These are phyloP conservation scores for Trichosporon asahii DNA, from an alignment of 1,284 basidiomycete species.

Conservation along the genomic window DNA sequence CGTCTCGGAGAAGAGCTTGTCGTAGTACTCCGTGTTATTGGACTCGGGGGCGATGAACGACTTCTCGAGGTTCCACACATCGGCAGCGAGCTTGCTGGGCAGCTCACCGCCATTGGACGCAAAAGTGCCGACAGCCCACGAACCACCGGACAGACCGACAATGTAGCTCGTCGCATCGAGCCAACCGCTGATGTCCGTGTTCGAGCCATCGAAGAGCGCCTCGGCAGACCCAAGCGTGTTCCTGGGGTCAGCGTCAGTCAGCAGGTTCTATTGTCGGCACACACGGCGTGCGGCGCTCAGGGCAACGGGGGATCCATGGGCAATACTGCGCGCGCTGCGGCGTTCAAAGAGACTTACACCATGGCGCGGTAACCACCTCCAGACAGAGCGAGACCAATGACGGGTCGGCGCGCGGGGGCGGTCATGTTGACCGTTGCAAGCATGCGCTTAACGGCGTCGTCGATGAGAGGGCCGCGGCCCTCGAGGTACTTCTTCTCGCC, in stretches of 20 bases:
- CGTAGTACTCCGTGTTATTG: constrained; percentile 50
- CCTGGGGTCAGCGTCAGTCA: constrained; percentile 1
- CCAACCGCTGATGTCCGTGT: constrained; percentile 41
- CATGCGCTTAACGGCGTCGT: constrained; percentile 31
- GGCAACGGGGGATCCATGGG: not conserved
- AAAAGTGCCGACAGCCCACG: constrained; percentile 45
- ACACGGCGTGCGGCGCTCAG: not conserved
- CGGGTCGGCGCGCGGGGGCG: constrained; percentile 44
- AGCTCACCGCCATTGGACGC: constrained; percentile 42
- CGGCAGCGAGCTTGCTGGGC: constrained; percentile 37
- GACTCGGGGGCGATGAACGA: constrained; percentile 53
- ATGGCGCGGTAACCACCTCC: constrained; percentile 55
- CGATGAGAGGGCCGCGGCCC: constrained; percentile 27
- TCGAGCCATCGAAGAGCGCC: constrained; percentile 10
- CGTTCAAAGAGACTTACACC: constrained; percentile 29
- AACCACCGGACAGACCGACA: constrained; percentile 46
- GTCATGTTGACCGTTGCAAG: constrained; percentile 25
- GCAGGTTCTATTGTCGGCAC: not conserved
- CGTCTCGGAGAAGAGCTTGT: constrained; percentile 44
- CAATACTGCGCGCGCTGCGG: too few species aligned
- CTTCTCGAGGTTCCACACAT: constrained; percentile 52
- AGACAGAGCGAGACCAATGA: constrained; percentile 51
- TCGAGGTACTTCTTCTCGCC: constrained; percentile 40
- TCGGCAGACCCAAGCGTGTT: constrained; percentile 16
- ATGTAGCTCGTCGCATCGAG: constrained; percentile 44